Evolutionary conservation across 2,329 filamentous ascomycete species (phyloP).

Genomic region (Phialophora verrucosa): DNA sequence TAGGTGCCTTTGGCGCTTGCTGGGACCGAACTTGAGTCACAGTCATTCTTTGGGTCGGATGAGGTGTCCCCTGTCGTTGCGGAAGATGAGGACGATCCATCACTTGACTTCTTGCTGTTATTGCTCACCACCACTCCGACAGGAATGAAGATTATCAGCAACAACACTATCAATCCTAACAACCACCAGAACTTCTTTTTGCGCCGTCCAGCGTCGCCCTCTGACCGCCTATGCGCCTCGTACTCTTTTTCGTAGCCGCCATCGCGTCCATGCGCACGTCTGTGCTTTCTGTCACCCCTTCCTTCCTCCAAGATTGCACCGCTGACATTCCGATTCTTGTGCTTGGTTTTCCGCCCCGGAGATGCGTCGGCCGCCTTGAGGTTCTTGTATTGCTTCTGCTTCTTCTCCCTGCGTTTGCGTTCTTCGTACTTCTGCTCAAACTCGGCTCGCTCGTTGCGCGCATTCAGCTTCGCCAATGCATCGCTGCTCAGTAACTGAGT

Average conservation of each 20-base stretch:
- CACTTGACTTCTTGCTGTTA: slow-evolving; percentile 55
- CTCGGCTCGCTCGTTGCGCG: slow-evolving; percentile 63
- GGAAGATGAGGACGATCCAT: slow-evolving; percentile 35
- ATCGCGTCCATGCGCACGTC: slow-evolving; percentile 56
- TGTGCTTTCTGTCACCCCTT: slow-evolving; percentile 56
- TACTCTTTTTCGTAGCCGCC: slow-evolving; percentile 49
- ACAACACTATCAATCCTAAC: slow-evolving; percentile 55
- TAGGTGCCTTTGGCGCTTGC: slow-evolving; percentile 72
- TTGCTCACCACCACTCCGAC: slow-evolving; percentile 70
- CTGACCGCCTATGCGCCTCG: slow-evolving; percentile 39
- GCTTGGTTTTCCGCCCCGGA: slow-evolving; percentile 50
- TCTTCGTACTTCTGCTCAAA: slow-evolving; percentile 52
- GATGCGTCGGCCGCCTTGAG: slow-evolving; percentile 42
- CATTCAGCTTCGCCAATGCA: slow-evolving; percentile 70
- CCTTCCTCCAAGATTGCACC: slow-evolving; percentile 74
- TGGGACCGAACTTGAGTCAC: slow-evolving; percentile 65
- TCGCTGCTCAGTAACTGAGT: slow-evolving; percentile 56
- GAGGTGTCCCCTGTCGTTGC: slow-evolving; percentile 30
- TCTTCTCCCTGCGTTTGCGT: slow-evolving; percentile 46
- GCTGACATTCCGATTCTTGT: slow-evolving; percentile 69
- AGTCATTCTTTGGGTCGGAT: slow-evolving; percentile 52
- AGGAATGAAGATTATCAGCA: slow-evolving; percentile 71
- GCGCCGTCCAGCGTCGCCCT: slow-evolving; percentile 44
- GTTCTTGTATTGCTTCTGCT: slow-evolving; percentile 45
- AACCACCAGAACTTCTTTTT: slow-evolving; percentile 61